Percentiles rank a stretch among this genome's conserved stretches.
phyloP scores from a whole-genome alignment of 2,329 filamentous ascomycete genomes.

The Diplodia intermedia region DNA sequence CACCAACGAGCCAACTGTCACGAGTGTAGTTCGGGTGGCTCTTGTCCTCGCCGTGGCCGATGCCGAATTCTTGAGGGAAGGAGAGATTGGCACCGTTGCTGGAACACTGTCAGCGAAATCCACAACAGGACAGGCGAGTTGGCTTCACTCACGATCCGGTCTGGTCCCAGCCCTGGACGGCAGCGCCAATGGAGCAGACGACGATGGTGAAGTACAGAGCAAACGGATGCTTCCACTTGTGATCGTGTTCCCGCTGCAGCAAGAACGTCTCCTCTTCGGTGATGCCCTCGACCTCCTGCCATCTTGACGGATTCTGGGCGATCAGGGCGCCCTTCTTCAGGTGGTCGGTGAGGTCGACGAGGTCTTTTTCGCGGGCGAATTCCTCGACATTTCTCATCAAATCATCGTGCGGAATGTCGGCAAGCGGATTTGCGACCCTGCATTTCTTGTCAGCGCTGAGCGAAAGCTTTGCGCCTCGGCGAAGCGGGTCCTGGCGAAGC shows the following conservation, averaged over 20 bases:
- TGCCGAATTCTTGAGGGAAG: conserved; percentile 63
- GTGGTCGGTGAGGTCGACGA: conserved; percentile 64
- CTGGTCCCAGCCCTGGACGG: conserved; percentile 68
- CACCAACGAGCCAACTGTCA: conserved; percentile 63
- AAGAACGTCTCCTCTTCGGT: conserved; percentile 64
- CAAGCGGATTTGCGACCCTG: conserved; percentile 57
- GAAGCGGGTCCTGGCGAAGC: neutral
- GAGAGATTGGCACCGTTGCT: conserved; percentile 61
- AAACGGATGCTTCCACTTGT: conserved; percentile 72
- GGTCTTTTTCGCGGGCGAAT: conserved; percentile 67
- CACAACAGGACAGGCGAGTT: neutral
- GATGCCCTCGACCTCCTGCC: conserved; percentile 66
- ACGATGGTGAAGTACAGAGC: conserved; percentile 71
- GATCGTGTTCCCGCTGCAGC: conserved; percentile 68
- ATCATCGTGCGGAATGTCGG: conserved; percentile 59
- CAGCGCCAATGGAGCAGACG: conserved; percentile 72
- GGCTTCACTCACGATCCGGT: conserved; percentile 48
- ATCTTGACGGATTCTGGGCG: conserved; percentile 62
- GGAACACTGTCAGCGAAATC: neutral
- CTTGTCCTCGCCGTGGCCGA: conserved; percentile 47
- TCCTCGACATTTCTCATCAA: conserved; percentile 63
- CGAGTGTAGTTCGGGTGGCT: conserved; percentile 17
- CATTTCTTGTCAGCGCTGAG: conserved; percentile 6
- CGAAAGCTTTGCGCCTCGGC: conserved; percentile 9
- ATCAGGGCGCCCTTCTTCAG: conserved; percentile 75